phyloP scores from a whole-genome alignment of 2,329 filamentous ascomycete genomes.

The Botrytis aclada region DNA sequence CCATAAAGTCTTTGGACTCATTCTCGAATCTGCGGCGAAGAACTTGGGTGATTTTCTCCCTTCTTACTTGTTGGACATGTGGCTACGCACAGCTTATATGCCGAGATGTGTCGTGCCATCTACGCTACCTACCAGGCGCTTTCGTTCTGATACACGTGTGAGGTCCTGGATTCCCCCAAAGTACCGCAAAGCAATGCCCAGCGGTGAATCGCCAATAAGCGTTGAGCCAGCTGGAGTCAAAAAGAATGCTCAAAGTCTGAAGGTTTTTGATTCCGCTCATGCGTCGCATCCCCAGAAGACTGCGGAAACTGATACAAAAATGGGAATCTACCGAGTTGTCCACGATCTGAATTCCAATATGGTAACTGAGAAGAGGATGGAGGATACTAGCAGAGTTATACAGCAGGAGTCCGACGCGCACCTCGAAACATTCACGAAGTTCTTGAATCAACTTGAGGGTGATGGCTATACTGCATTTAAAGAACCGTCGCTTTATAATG shows the following conservation, averaged over 20 bases:
- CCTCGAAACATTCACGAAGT: neutral
- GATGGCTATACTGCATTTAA: constrained; percentile 6
- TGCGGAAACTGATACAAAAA: neutral
- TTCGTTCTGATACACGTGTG: no score
- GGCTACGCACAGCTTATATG: neutral
- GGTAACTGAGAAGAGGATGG: neutral
- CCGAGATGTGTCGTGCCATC: neutral
- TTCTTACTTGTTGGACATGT: neutral
- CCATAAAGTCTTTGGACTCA: neutral
- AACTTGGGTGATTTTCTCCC: neutral
- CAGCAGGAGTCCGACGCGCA: neutral
- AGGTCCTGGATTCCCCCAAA: no score
- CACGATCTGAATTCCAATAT: neutral
- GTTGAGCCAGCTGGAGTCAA: neutral
- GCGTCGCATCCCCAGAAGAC: neutral
- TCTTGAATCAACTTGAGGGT: constrained; percentile 1
- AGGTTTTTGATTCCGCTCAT: neutral
- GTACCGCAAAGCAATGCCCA: neutral
- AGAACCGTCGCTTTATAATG: neutral
- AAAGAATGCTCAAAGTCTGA: neutral
- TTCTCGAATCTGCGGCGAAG: constrained; percentile 1
- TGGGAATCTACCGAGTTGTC: neutral
- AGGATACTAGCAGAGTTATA: neutral
- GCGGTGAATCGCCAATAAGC: neutral
- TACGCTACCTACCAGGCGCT: neutral